Base-by-base conservation (phyloP, 495 filamentous ascomycete genomes). In the Penicillium angulare region DNA sequence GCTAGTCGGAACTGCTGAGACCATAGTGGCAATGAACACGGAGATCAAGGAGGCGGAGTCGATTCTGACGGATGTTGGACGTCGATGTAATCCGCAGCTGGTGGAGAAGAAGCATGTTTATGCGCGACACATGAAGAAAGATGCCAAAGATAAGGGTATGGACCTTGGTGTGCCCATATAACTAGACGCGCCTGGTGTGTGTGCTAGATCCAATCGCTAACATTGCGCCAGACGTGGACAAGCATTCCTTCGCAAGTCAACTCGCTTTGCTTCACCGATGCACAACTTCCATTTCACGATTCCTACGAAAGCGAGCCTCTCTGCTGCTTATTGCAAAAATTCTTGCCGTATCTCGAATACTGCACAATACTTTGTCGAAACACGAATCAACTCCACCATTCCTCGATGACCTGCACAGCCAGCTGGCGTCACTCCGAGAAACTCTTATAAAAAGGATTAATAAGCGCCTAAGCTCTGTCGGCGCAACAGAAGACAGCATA, bases 1-100 rank as follows among this genome's bases (percentile, higher is more conserved):
- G 54, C 82, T 97, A 9, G 83, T 98, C 16, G 88, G 88, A 39
- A 97, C 95, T 0, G 93, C 93, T 23, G 91, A 96, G 63, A 82
- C 84, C 20, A 98, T 98, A 59, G 84, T 97, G 22, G 77, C 83
- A 41, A 97, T 98, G 92, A 85, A 91, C 36, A 68, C 60, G 9
- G 80, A 90, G 53, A 92, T 93, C 69, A 79, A 86, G 42, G 62
- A 78, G 13, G 86, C 90, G 17, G 90, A 96, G 64, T 67, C 74
- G 0, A 79, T 79, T 18, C 69, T 97, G 47, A 79, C 79, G 15
- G 79, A 81, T 39, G 83, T 95, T 69, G 91, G 89, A 40, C 77
- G 79, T 34, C 79, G 82, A 43, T 97, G 93, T 67, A 92, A 93
- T 45, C 80, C 86, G 16, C 72, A 82, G 20, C 71, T 85, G 15